A percentile compares a stretch with the other conserved stretches of the same genome.
Conservation (phyloP, 345 rosid genomes). For the Sisymbrium irio region DNA sequence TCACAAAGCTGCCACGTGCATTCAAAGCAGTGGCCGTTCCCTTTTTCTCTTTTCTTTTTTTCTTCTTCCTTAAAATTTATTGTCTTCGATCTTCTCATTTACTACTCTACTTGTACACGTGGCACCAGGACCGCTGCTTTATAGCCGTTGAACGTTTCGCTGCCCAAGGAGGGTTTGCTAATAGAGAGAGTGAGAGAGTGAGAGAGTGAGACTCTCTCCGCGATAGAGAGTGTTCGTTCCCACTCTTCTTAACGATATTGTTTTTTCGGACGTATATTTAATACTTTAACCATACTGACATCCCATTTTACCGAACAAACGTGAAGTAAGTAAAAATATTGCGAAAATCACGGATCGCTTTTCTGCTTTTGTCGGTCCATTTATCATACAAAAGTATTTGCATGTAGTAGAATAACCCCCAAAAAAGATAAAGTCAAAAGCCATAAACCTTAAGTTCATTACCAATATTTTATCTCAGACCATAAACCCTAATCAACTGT, state of each 20-base stretch:
- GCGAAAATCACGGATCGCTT: constrained; percentile 29
- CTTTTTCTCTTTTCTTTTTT: background rate
- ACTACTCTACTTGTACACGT: constrained; percentile 16
- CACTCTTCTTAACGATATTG: no score
- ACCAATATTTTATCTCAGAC: background rate
- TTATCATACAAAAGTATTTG: background rate
- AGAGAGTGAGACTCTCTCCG: background rate
- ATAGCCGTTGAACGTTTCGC: constrained; percentile 24
- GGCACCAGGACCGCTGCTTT: constrained; percentile 10
- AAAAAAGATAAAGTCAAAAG: background rate
- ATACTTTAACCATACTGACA: background rate
- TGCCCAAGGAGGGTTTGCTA: background rate
- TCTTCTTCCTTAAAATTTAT: background rate
- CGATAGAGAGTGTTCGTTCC: background rate
- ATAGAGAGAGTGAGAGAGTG: background rate
- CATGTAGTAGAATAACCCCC: background rate
- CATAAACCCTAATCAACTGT: background rate
- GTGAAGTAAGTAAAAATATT: constrained; percentile 8
- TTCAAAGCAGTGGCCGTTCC: constrained; percentile 20
- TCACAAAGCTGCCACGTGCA: constrained; percentile 39
- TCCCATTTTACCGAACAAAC: constrained; percentile 17
- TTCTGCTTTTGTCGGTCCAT: constrained; percentile 18
- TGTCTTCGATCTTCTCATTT: constrained; percentile 11
- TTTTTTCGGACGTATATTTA: no score
- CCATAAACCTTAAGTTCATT: background rate